Evolutionary conservation across 2,329 filamentous ascomycete species (phyloP).

Genomic region (Furcasterigmium sp.): DNA sequence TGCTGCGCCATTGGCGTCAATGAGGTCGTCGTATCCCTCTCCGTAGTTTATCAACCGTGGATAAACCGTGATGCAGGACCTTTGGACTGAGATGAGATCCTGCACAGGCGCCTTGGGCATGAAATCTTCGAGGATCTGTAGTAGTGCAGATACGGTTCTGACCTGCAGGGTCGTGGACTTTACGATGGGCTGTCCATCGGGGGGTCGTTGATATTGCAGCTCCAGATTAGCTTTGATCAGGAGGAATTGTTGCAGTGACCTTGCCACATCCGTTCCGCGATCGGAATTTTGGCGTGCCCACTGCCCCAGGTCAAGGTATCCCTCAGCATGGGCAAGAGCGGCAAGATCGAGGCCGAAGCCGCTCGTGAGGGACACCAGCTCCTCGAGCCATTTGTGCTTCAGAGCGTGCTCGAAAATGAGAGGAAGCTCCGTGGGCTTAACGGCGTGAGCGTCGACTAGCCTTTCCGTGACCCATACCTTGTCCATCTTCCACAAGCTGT

Average conservation of each 20-base stretch:
- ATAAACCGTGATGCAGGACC: conserved; percentile 86
- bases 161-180: conserved; percentile 66
- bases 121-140: conserved; percentile 73
- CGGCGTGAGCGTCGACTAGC: conserved; percentile 72
- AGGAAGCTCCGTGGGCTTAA: conserved; percentile 52
- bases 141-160: conserved; percentile 75
- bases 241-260: conserved; percentile 73
- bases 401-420: conserved; percentile 59
- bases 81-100: conserved; percentile 75
- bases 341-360: conserved; percentile 86
- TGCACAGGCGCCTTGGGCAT: conserved; percentile 52
- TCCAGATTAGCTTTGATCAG: conserved; percentile 82
- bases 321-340: conserved; percentile 76
- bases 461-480: conserved; percentile 78
- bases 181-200: conserved; percentile 51
- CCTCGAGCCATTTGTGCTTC: conserved; percentile 78
- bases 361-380: conserved; percentile 71
- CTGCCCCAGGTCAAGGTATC: conserved; percentile 71
- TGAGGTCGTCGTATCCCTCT: conserved; percentile 85
- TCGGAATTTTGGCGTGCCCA: conserved; percentile 73
- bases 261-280: conserved; percentile 61
- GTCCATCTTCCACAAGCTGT: conserved; percentile 88
- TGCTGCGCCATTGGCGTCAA: conserved; percentile 75
- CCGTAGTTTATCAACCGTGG: conserved; percentile 95
- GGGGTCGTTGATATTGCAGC: conserved; percentile 63